Evolutionary conservation across 139 green algal species (phyloP).

Genomic region (Chlamydomonas schloesseri): DNA sequence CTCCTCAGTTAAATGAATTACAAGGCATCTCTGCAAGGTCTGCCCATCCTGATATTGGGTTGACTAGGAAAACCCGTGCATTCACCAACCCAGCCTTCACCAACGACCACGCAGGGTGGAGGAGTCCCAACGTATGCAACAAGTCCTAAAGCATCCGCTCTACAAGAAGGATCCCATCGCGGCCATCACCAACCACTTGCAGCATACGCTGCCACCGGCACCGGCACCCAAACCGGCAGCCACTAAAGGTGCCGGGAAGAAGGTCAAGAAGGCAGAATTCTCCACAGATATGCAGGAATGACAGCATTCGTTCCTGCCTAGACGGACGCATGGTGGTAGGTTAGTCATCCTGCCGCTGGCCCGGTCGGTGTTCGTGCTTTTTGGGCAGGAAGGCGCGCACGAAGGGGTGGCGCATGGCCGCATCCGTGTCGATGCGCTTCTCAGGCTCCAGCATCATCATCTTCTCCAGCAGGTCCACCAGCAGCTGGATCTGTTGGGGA

Average conservation of each 20-base stretch:
- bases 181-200: slow-evolving; percentile 44
- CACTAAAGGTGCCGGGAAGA: background rate
- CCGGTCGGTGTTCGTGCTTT: slow-evolving; percentile 45
- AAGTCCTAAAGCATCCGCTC: slow-evolving; percentile 25
- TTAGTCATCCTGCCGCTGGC: background rate
- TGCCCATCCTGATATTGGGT: too few species aligned
- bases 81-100: too few species aligned
- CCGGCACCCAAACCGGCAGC: background rate
- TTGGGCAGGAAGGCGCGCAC: slow-evolving; percentile 75
- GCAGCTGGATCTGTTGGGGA: slow-evolving; percentile 46
- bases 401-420: slow-evolving; percentile 94
- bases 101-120: background rate
- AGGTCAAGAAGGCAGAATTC: background rate
- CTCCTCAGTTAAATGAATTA: too few species aligned
- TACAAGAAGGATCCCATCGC: slow-evolving; percentile 37
- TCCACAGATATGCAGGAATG: background rate
- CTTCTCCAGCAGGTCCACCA: slow-evolving; percentile 94
- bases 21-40: too few species aligned
- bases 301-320: background rate
- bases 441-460: slow-evolving; percentile 97
- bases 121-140: slow-evolving; percentile 27
- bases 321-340: too few species aligned
- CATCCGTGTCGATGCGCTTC: slow-evolving; percentile 88
- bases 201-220: slow-evolving; percentile 25
- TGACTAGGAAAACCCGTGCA: too few species aligned